phyloP scores from a whole-genome alignment of 495 filamentous ascomycete species.

The Talaromyces trachyspermus region DNA sequence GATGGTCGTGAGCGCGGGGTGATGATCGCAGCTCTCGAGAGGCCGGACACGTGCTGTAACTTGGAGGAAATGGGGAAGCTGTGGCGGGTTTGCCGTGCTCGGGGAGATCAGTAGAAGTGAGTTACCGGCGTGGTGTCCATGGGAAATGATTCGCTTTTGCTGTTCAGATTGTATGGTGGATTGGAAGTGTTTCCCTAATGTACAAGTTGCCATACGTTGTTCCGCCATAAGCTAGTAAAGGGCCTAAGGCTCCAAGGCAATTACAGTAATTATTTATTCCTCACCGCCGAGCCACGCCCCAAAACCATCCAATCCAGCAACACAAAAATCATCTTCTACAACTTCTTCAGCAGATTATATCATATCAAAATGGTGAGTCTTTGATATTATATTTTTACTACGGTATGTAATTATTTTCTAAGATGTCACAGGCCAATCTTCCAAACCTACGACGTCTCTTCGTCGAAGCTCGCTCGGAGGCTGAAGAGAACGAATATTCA shows the following conservation, averaged over 20 bases:
- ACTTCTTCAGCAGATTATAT: neutral
- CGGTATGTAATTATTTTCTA: neutral
- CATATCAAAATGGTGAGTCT: neutral
- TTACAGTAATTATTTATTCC: too few species aligned
- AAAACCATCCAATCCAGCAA: too few species aligned
- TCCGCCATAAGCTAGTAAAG: too few species aligned
- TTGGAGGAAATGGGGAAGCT: neutral
- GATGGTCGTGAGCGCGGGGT: constrained; percentile 7
- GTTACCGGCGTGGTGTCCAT: neutral
- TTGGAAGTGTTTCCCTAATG: neutral
- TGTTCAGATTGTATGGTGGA: neutral
- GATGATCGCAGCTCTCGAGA: neutral
- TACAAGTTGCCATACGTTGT: too few species aligned
- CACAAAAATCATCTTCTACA: too few species aligned
- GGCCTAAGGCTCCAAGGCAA: too few species aligned
- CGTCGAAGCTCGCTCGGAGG: constrained; percentile 87
- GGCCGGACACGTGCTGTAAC: constrained; percentile 2
- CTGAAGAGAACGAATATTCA: constrained; percentile 91
- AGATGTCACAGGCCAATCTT: constrained; percentile 60
- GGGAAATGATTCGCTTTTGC: neutral
- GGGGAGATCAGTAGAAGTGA: neutral
- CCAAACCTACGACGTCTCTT: constrained; percentile 94
- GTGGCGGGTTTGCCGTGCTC: neutral
- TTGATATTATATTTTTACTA: neutral
- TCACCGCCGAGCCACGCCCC: too few species aligned